Evolutionary conservation across 805 yeast genomes (phyloP).

Genomic region (Tetrapisispora iriomotensis): DNA sequence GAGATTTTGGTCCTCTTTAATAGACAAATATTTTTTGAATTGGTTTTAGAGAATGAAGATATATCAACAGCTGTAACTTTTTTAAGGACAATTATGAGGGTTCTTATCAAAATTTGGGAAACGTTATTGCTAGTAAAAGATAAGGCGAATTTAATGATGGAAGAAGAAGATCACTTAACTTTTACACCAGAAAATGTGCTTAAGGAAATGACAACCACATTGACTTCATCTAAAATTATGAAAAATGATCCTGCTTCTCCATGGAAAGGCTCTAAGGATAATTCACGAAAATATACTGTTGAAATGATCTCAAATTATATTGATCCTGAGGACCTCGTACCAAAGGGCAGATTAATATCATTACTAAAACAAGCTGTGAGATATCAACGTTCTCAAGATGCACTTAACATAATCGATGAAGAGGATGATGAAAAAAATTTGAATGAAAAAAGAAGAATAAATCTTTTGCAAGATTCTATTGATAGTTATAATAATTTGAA

Average conservation of each 20-base stretch:
- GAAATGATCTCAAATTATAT: slow-evolving; percentile 37
- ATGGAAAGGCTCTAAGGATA: slow-evolving; percentile 25
- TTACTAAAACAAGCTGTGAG: slow-evolving; percentile 42
- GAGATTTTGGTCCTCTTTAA: slow-evolving; percentile 21
- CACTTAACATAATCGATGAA: slow-evolving; percentile 28
- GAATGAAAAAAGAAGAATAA: slow-evolving; percentile 5
- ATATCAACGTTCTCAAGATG: slow-evolving; percentile 34
- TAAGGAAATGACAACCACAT: slow-evolving; percentile 25
- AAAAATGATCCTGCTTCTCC: slow-evolving; percentile 16
- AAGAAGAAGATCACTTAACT: slow-evolving; percentile 3
- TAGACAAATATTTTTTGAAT: slow-evolving; percentile 23
- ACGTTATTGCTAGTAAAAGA: slow-evolving; percentile 6
- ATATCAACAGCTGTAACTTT: slow-evolving; percentile 16
- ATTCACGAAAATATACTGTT: slow-evolving; percentile 35
- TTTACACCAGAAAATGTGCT: slow-evolving; percentile 23
- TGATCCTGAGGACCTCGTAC: slow-evolving; percentile 44
- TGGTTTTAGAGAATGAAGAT: slow-evolving; percentile 15
- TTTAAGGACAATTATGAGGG: slow-evolving; percentile 18
- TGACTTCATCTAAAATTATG: slow-evolving; percentile 18
- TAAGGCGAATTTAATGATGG: slow-evolving; percentile 6
- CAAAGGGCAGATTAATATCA: slow-evolving; percentile 41
- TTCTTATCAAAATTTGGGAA: slow-evolving; percentile 23
- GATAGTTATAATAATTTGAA: slow-evolving; percentile 6
- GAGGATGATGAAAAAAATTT: slow-evolving; percentile 10
- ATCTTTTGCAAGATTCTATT: slow-evolving; percentile 10